Evolutionary conservation across 129 eudicot genomes (phyloP).

Genomic region (Deinandra increscens): DNA sequence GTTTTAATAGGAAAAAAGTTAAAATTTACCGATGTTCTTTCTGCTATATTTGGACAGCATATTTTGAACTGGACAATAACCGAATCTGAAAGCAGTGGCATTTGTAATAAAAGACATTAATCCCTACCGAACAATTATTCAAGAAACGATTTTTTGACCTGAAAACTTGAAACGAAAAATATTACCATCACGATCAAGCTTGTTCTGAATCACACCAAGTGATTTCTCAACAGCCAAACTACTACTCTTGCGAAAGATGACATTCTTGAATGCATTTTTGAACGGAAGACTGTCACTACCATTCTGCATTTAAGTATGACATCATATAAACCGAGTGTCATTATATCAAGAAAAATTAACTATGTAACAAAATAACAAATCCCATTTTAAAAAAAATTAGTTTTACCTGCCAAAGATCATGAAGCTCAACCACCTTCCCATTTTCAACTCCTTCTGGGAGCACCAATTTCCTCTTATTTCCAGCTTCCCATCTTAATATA

Average conservation of each 20-base stretch:
- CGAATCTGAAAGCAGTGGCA: conserved; percentile 54
- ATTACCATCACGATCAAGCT: conserved; percentile 54
- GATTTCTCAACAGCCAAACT: conserved; percentile 51
- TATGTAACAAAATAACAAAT: conserved; percentile 6
- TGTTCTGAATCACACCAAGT: conserved; percentile 45
- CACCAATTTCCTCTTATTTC: conserved; percentile 66
- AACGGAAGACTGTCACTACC: conserved; percentile 83
- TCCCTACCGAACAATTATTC: neutral
- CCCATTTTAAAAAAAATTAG: conserved; percentile 5
- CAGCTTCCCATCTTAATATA: conserved; percentile 73
- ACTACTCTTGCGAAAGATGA: conserved; percentile 68
- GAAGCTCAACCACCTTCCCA: conserved; percentile 73
- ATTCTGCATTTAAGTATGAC: conserved; percentile 44
- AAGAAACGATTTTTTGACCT: neutral
- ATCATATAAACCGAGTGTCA: neutral
- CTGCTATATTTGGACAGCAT: conserved; percentile 82
- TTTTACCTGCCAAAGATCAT: conserved; percentile 93
- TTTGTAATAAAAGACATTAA: conserved; percentile 17
- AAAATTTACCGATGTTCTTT: conserved; percentile 70
- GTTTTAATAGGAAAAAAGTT: conserved; percentile 17
- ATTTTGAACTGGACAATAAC: conserved; percentile 75
- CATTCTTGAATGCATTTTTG: conserved; percentile 87
- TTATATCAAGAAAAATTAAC: neutral
- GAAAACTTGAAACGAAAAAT: neutral
- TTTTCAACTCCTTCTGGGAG: conserved; percentile 58